Base-by-base conservation (phyloP, 2,329 filamentous ascomycete species). In the Leptoxyphium fumago region DNA sequence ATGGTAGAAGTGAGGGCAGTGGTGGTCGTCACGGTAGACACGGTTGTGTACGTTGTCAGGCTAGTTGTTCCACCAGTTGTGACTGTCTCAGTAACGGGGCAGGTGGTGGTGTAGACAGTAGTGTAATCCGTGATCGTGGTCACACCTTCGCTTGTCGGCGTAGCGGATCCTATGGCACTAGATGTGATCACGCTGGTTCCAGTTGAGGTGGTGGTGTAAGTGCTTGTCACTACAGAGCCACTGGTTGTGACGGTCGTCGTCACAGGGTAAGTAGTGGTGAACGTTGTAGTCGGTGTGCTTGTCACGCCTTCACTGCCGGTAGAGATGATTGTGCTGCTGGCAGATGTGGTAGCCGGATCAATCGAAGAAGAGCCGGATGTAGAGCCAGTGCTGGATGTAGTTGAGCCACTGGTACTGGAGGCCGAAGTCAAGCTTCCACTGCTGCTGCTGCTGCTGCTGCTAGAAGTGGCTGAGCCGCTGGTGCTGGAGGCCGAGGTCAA, bases 1-100 rank as follows among this genome's bases (percentile, higher is more conserved):
- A 36, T 36, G 32, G 15, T 15, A 52, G 65, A 49, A 57, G 58
- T 55, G 58, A 65, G 58, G 60, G 66, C 51, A 52, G 57, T 49
- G 52, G 62, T 50, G 45, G 60, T 41, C 45, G 64, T 58, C 44
- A 57, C 53, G 10, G 57, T 46, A 28, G 32, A 36, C 13, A 36
- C 32, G 3, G 32, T 36, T 15, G 32, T 36, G 48, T 46, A 43
- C n/a, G 40, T 41, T 18, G 34, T 48, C 15, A 38, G 39, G 17
- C 41, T 39, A 2, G 46, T 50, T 6, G 44, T 43, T 21, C 48
- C 48, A 38, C 45, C 40, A 5, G 42, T 40, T 13, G 43, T 38
- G 30, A 39, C 14, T 13, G 48, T 50, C 40, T 41, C 40, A 13
- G 45, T 49, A 8, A 40, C 42, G 14, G 43, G 41, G 40, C 47